A percentile compares a stretch with the other conserved stretches of the same genome.
Conservation (phyloP, 805 yeast species). For the Suhomyces vadensis region DNA sequence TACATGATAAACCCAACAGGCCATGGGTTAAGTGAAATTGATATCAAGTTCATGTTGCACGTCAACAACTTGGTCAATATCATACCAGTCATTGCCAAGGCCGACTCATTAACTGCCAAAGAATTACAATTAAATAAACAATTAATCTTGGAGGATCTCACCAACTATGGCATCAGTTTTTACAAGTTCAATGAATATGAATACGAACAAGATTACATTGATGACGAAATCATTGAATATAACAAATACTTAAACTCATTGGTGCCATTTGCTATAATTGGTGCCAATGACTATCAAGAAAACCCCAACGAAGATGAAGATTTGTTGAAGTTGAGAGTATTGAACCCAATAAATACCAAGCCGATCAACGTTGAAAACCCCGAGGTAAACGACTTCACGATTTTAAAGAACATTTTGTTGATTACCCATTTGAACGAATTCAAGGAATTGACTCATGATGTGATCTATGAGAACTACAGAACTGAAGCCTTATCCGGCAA, state of each 20-base stretch:
- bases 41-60: slow-evolving; percentile 42
- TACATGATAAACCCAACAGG: slow-evolving; percentile 48
- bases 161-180: slow-evolving; percentile 66
- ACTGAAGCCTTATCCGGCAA: slow-evolving; percentile 79
- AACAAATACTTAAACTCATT: slow-evolving; percentile 63
- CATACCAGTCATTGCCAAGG: slow-evolving; percentile 46
- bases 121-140: slow-evolving; percentile 67
- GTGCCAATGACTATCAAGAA: slow-evolving; percentile 63
- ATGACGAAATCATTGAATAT: slow-evolving; percentile 65
- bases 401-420: slow-evolving; percentile 74
- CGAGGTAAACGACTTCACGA: slow-evolving; percentile 75
- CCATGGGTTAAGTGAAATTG: slow-evolving; percentile 46
- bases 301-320: slow-evolving; percentile 37
- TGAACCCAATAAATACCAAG: slow-evolving; percentile 49
- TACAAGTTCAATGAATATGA: slow-evolving; percentile 70
- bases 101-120: slow-evolving; percentile 42
- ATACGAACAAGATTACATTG: slow-evolving; percentile 48
- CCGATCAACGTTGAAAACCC: slow-evolving; percentile 68
- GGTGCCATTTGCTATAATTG: slow-evolving; percentile 68
- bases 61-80: slow-evolving; percentile 44
- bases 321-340: slow-evolving; percentile 53
- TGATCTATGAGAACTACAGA: slow-evolving; percentile 85
- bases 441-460: slow-evolving; percentile 85
- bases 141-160: slow-evolving; percentile 75
- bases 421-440: slow-evolving; percentile 85